Evolutionary conservation across 345 rosid species (phyloP).

Genomic region (Moricandia moricandioides): DNA sequence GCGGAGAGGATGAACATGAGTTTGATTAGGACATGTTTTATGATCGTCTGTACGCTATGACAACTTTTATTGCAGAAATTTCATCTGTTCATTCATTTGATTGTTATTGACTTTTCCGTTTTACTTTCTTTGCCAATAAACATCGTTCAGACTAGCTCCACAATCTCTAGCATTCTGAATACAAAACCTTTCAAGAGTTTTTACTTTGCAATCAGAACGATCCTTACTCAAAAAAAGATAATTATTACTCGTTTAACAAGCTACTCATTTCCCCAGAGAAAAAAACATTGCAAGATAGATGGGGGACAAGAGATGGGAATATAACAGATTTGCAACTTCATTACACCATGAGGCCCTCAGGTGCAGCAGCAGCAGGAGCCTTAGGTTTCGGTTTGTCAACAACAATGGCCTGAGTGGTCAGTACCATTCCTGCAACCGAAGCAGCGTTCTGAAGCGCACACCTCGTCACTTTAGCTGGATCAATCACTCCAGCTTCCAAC

Average conservation of each 20-base stretch:
- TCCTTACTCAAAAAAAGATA: neutral
- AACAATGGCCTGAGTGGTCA: conserved; percentile 96
- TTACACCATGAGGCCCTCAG: conserved; percentile 59
- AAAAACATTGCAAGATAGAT: conserved; percentile 18
- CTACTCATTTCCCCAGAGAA: conserved; percentile 20
- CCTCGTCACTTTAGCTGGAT: conserved; percentile 92
- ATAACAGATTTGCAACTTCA: neutral
- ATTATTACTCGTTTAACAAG: conserved; percentile 18
- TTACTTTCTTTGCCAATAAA: neutral
- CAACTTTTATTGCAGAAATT: too few relatives aligned
- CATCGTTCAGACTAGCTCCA: neutral
- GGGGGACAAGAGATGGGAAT: neutral
- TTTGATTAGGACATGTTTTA: neutral
- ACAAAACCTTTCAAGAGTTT: neutral
- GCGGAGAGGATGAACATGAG: neutral
- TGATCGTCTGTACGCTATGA: too few relatives aligned
- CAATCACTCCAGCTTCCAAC: conserved; percentile 85
- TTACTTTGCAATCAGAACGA: neutral
- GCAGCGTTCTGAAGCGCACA: conserved; percentile 93
- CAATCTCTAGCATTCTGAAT: neutral
- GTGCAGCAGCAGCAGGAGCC: conserved; percentile 51
- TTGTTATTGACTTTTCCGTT: neutral
- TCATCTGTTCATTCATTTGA: too few relatives aligned
- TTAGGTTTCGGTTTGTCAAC: conserved; percentile 81
- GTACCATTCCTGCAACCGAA: conserved; percentile 94